Base-by-base conservation (phyloP, 768 basidiomycete species). In the Steccherinum ochraceum region DNA sequence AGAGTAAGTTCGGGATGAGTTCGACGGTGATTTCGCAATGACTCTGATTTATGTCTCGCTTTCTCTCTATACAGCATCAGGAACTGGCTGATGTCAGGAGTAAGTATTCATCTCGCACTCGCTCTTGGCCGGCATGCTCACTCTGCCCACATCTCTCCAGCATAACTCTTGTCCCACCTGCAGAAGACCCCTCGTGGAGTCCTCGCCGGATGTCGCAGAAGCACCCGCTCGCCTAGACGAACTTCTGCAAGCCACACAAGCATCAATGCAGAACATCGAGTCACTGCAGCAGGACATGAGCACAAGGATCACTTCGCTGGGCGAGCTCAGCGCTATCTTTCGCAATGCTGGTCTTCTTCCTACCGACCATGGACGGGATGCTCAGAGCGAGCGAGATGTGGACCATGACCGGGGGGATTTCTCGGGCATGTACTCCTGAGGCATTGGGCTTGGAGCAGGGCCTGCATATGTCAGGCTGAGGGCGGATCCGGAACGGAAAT, bases 1-100 rank as follows among this genome's bases (percentile, higher is more conserved):
- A 70, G 89, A 91, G 89, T 90, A 72, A 62, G 67, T 68, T 68
- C n/a, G n/a, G n/a, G n/a, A n/a, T 35, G 30, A 35, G 30, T 35
- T 35, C 30, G 30, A 7, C 16, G 30, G 7, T 7, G 30, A 35
- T 35, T 7, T 35, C 16, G 30, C 7, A 35, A 35, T 35, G 7
- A 7, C 30, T 16, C 30, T 35, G 30, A 35, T 16, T 16, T 35
- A 7, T 35, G 30, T 7, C 30, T 35, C 30, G 7, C 7, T 16
- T 35, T 35, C 30, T 35, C 30, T 35, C 7, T 35, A 16, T 35
- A 7, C 30, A 35, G 30, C 16, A 35, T 35, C 30, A 7, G 16
- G 30, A 35, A 35, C 30, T 35, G 30, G 30, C 30, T 35, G 7
- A 7, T 35, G 30, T 7, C 30, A 7, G 30, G 30, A 7, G 30